Percentiles rank a stretch among this genome's conserved stretches.
Evolutionary conservation across 2,329 filamentous ascomycete species (phyloP).

Genomic region (Passalora sequoiae): DNA sequence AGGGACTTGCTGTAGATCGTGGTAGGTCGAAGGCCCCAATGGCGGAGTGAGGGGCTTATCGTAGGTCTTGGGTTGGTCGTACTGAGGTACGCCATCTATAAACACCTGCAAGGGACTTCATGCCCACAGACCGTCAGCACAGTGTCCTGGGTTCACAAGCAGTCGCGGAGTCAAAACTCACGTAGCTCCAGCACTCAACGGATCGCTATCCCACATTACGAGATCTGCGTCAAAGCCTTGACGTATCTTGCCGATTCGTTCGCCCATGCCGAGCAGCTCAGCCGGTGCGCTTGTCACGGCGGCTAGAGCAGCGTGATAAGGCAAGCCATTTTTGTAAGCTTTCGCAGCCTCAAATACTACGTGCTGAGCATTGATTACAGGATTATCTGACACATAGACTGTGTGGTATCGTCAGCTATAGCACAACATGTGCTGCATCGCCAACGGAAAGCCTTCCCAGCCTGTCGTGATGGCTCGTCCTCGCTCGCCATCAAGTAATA

Average conservation of each 20-base stretch:
- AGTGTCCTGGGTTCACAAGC: too few relatives aligned
- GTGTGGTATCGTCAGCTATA: too few relatives aligned
- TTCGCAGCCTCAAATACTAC: constrained; percentile 54
- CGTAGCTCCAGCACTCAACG: constrained; percentile 28
- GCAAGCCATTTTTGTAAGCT: constrained; percentile 39
- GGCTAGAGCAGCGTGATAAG: constrained; percentile 39
- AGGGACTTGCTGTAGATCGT: constrained; percentile 17
- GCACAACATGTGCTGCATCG: too few relatives aligned
- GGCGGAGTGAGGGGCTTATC: constrained; percentile 44
- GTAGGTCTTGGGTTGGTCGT: constrained; percentile 48
- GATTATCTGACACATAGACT: constrained; percentile 67
- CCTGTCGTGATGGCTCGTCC: too few relatives aligned
- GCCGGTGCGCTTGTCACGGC: constrained; percentile 39
- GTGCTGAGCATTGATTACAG: constrained; percentile 64
- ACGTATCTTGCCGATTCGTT: constrained; percentile 40
- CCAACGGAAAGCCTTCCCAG: too few relatives aligned
- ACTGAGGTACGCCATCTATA: constrained; percentile 47
- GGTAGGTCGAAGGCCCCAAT: constrained; percentile 38
- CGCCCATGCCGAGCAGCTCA: constrained; percentile 37
- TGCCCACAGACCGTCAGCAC: too few relatives aligned
- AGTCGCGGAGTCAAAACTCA: too few relatives aligned
- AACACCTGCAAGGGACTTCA: constrained; percentile 39
- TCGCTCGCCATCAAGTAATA: too few relatives aligned
- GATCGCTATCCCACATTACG: constrained; percentile 42
- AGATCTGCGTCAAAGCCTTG: constrained; percentile 40